Conservation (phyloP, 805 yeast genomes). For the Ascoidea asiatica region DNA sequence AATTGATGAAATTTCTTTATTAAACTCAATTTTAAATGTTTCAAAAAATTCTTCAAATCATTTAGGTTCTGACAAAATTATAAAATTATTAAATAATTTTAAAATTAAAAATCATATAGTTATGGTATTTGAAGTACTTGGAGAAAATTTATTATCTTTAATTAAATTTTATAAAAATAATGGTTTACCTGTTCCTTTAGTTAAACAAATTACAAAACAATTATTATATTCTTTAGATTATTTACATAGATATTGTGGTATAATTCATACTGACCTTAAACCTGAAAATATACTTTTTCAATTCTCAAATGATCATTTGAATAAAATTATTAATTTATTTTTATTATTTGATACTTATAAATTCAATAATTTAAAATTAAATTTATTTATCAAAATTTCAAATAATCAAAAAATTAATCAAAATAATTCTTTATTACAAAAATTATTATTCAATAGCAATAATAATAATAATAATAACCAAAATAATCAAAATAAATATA, state of each 20-base stretch:
- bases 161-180: constrained; percentile 29
- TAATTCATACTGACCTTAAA: constrained; percentile 64
- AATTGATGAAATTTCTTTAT: constrained; percentile 41
- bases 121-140: constrained; percentile 54
- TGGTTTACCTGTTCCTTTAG: constrained; percentile 40
- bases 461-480: background rate
- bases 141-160: constrained; percentile 42
- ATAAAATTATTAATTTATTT: too few relatives aligned
- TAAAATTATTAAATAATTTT: constrained; percentile 41
- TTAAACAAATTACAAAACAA: constrained; percentile 44
- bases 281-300: constrained; percentile 57
- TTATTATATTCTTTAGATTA: constrained; percentile 41
- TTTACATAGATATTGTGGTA: constrained; percentile 46
- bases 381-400: background rate
- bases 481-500: background rate
- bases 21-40: constrained; percentile 20
- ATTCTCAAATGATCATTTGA: constrained; percentile 33
- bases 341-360: too few relatives aligned
- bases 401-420: background rate
- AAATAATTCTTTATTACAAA: background rate
- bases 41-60: constrained; percentile 20
- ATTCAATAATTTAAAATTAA: too few relatives aligned
- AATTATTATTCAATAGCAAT: background rate
- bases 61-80: constrained; percentile 39
- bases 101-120: constrained; percentile 39